Conservation (phyloP, 352 stramenopile species). For the Pythium diclinum region DNA sequence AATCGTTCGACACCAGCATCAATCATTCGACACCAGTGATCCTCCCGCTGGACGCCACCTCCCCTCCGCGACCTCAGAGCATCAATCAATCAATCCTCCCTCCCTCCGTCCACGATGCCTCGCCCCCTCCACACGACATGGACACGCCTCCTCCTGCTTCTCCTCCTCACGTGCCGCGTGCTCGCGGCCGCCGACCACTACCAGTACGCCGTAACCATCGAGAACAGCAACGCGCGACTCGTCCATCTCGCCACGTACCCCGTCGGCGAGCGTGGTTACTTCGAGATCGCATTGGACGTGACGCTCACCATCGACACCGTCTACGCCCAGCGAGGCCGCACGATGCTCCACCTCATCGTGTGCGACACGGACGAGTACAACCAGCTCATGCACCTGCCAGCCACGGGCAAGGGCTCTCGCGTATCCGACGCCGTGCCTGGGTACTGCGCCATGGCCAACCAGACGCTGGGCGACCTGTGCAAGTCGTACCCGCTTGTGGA, state of each 20-base stretch:
- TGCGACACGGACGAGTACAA: constrained; percentile 29
- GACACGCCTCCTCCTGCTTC: not conserved
- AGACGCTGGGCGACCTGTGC: constrained; percentile 47
- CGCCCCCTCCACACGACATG: not conserved
- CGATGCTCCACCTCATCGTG: constrained; percentile 48
- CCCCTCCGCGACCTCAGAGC: not conserved
- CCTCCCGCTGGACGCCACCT: too few relatives aligned
- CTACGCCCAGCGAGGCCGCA: constrained; percentile 27
- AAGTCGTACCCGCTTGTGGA: constrained; percentile 45
- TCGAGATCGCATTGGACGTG: constrained; percentile 43
- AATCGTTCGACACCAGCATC: not conserved
- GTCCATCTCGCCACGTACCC: constrained; percentile 38
- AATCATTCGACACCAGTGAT: not conserved
- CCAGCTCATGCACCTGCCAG: constrained; percentile 14
- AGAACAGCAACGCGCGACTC: constrained; percentile 17
- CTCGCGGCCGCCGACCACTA: constrained; percentile 2
- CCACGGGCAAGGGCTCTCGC: constrained; percentile 5
- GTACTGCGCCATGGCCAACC: constrained; percentile 52
- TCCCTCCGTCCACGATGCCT: not conserved
- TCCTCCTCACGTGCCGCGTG: not conserved
- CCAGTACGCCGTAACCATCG: constrained; percentile 19
- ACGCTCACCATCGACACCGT: constrained; percentile 34
- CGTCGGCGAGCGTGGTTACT: constrained; percentile 35
- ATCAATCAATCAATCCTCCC: not conserved
- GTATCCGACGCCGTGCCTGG: constrained; percentile 20